Evolutionary conservation across 2,329 filamentous ascomycete species (phyloP), one percentile per base, ranked within the genome.

Genomic region (Cytospora piceicola): DNA sequence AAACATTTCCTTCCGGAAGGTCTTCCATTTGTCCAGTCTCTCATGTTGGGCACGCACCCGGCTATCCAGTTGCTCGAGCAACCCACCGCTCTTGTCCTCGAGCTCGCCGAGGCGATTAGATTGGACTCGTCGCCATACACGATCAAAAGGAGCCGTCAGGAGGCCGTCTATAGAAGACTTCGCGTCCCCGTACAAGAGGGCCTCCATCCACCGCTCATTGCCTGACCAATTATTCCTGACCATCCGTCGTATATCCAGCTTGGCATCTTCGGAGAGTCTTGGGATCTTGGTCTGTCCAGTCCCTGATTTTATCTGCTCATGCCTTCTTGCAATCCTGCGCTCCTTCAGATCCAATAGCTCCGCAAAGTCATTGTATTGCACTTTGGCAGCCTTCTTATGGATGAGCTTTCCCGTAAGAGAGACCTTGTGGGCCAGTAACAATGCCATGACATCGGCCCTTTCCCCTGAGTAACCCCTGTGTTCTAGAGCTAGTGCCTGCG

Each of bases 211-310:
- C 64, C 86, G 84, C 66, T 89, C 85, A 72, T 89, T 87, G 2
- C 92, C 93, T 17, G 91, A 82, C 93, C 93, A 97, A 70, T 93
- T 92, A 67, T 88, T 88, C 42, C 84, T 82, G 34, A 93, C 78
- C 2, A 84, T 82, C 52, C 84, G 85, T 70, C 88, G 83, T 64
- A 92, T 78, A 49, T 85, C 79, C 0, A 75, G 70, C 54, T 78
- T 81, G 4, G 78, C 74, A 49, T 81, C 77, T 14, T 81, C 77
- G 0, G 82, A 75, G 8, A 82, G 60, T 20, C 15, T 54, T 4
- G 42, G 29, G 8, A 52, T 30, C 24, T 39, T 34, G 39, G n/a
- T 39, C 36, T 29, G 27, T 1, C 11, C 11, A 3, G 12, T 22
- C 5, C 6, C 24, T 2, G 72, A 70, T 29, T 76, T 74, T 8